These are phyloP conservation scores for Candida montana DNA, from an alignment of 805 yeast genomes.

Conservation along the genomic window DNA sequence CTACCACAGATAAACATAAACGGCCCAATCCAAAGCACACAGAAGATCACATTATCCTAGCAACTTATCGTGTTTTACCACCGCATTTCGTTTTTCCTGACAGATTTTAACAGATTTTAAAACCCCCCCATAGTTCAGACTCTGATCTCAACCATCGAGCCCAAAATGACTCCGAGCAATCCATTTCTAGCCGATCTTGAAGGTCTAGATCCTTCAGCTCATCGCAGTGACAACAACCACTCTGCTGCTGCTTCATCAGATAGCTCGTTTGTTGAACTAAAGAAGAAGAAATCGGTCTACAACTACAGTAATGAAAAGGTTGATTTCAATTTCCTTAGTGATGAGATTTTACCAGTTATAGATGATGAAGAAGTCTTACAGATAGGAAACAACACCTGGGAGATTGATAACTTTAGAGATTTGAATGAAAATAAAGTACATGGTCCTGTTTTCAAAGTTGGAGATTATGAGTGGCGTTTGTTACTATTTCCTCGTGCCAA, in stretches of 20 bases:
- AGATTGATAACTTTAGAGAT: conserved; percentile 27
- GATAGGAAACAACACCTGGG: conserved; percentile 35
- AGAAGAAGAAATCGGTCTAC: conserved; percentile 7
- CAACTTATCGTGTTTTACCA: too few species aligned
- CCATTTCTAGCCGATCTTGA: conserved; percentile 4
- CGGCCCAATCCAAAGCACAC: too few species aligned
- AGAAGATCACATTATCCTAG: too few species aligned
- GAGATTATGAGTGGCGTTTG: conserved; percentile 62
- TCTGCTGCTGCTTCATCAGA: neutral
- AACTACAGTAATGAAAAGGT: conserved; percentile 6
- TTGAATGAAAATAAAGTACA: conserved; percentile 25
- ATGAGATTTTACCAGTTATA: conserved; percentile 19
- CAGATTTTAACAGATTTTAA: too few species aligned
- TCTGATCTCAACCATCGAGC: too few species aligned
- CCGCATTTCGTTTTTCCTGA: too few species aligned
- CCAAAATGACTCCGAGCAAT: too few species aligned
- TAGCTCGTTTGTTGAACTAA: conserved; percentile 4
- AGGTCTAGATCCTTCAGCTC: neutral
- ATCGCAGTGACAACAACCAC: too few species aligned
- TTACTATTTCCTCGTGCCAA: conserved; percentile 78
- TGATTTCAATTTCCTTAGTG: conserved; percentile 16
- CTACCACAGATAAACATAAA: too few species aligned
- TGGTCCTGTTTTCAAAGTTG: conserved; percentile 48
- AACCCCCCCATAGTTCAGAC: too few species aligned
- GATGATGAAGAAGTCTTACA: conserved; percentile 28